Conservation (phyloP, 352 stramenopile genomes). For the Phytophthora sansomeana region DNA sequence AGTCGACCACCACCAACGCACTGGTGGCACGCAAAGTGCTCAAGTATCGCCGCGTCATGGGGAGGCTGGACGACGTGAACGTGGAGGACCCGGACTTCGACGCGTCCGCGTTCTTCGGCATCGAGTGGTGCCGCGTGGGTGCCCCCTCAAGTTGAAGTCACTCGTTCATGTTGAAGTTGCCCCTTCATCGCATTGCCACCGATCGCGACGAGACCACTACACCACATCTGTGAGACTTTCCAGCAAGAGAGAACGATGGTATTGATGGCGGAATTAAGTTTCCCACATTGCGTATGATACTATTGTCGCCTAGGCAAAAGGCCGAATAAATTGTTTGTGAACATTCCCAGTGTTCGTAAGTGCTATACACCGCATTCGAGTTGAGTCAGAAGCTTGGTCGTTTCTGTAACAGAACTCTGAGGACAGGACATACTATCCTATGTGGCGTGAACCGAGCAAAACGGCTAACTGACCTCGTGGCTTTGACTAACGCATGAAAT, state of each 20-base stretch:
- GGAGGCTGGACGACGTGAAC: slow-evolving; percentile 42
- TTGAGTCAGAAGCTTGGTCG: neutral
- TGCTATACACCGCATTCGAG: neutral
- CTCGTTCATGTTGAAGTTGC: slow-evolving; percentile 34
- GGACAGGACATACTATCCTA: slow-evolving; percentile 13
- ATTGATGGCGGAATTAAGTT: slow-evolving; percentile 12
- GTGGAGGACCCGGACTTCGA: slow-evolving; percentile 45
- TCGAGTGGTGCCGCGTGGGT: slow-evolving; percentile 47
- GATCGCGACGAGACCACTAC: neutral
- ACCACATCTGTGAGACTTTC: slow-evolving; percentile 10
- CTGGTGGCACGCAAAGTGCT: slow-evolving; percentile 48
- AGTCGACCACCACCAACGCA: slow-evolving; percentile 37
- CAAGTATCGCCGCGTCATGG: slow-evolving; percentile 48
- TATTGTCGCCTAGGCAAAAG: slow-evolving; percentile 9
- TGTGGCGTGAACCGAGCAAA: slow-evolving; percentile 16
- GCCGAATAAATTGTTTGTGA: slow-evolving; percentile 29
- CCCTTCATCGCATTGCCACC: neutral
- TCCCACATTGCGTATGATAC: slow-evolving; percentile 16
- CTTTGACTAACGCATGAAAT: neutral
- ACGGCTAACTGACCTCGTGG: slow-evolving; percentile 7
- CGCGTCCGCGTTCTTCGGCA: slow-evolving; percentile 50
- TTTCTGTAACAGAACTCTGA: neutral
- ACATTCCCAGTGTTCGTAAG: neutral
- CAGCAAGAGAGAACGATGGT: neutral
- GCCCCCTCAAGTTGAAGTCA: slow-evolving; percentile 35